Evolutionary conservation across 345 rosid species (phyloP).

Genomic region (Populus nigra): DNA sequence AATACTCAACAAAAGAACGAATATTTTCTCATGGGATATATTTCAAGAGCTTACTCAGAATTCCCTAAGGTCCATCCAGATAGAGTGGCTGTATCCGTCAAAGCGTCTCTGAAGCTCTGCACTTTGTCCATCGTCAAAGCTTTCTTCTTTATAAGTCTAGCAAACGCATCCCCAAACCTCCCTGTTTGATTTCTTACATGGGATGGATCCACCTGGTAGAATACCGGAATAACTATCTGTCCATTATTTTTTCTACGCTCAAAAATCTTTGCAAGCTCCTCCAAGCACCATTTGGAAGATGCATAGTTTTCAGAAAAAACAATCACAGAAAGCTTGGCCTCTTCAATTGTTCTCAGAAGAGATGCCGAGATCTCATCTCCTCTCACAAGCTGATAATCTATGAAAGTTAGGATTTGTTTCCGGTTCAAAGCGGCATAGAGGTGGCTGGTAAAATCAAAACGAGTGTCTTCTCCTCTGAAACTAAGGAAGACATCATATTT

Average conservation of each 20-base stretch:
- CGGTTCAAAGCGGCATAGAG: not conserved
- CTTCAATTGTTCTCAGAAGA: not conserved
- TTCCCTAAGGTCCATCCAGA: too few species aligned
- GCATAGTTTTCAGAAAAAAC: not conserved
- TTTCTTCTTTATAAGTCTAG: not conserved
- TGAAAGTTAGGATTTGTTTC: not conserved
- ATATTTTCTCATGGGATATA: too few species aligned
- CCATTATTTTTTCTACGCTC: not conserved
- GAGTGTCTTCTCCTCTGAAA: not conserved
- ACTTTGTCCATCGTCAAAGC: too few species aligned
- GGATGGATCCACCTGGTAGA: not conserved
- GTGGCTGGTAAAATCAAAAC: not conserved
- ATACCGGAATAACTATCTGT: not conserved
- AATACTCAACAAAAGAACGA: too few species aligned
- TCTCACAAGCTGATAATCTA: not conserved
- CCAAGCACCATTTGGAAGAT: not conserved
- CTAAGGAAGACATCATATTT: conserved; percentile 4
- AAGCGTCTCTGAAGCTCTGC: too few species aligned
- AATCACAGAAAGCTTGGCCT: not conserved
- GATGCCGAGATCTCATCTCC: not conserved
- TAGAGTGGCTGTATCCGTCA: too few species aligned
- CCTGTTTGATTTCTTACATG: not conserved
- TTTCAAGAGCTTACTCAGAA: too few species aligned
- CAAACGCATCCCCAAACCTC: not conserved
- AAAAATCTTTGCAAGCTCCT: not conserved